Base-by-base conservation (phyloP, 345 rosid species). In the Sisymbrium irio region DNA sequence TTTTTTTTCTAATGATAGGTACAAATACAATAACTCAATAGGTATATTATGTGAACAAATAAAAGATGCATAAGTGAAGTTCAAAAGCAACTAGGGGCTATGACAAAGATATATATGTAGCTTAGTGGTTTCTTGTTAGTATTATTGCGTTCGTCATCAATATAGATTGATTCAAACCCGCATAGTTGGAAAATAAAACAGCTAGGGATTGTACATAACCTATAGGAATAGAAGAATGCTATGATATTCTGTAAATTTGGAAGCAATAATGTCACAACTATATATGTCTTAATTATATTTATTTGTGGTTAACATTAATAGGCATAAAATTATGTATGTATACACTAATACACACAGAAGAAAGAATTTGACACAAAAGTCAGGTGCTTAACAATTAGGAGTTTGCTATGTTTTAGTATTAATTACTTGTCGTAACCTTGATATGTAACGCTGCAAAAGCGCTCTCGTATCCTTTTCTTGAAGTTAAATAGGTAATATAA, bases 401-500 rank as follows among this genome's bases (percentile, higher is more conserved):
- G 20, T 54, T 56, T 25, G 49, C 39, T 32, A 13, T 20, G 46
- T 9, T 30, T 12, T 40, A 35, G 62, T 30, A 58, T 17, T 58
- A 44, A 33, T 4, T 60, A 46, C 33, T 71, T 37, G 15, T 39
- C 51, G 2, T 9, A 61, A 17, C 39, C 35, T 9, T 11, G 33
- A 12, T 71, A 20, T 37, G 12, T 35, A 45, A 55, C 33, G 53
- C 27, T 15, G 12, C 35, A 51, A 22, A n/a, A n/a, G 9, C 9
- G 19, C 6, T 33, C 32, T 55, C 19, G 7, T 18, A 51, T 44
- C 19, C 8, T 18, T 32, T 32, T 12, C 10, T 44, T 55, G 12
- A 65, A 15, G 44, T 72, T 49, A 14, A 30, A 69, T 71, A 61
- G 41, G 19, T 60, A 49, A 32, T 63, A n/a, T 54, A 41, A 54